Evolutionary conservation across 164 flowering plant genomes (phyloP), one percentile per base, ranked within the genome.

Genomic region (Chimonanthus praecox): DNA sequence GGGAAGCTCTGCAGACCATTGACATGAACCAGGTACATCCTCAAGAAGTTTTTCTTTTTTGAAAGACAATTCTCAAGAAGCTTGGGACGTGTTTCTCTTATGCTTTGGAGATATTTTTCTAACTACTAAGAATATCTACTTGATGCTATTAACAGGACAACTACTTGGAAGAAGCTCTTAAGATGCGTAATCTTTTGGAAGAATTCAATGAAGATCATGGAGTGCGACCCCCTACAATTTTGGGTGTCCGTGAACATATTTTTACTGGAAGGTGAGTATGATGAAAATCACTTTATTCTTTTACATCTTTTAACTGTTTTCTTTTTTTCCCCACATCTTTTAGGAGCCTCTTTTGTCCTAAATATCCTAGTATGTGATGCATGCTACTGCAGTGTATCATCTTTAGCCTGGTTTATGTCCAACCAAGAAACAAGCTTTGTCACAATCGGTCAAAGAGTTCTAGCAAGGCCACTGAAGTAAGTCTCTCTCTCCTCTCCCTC

Each of bases 391-490:
- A 91, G 97, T 54, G 99, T 92, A 1, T 94, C 97, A 9, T 94
- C 99, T 5, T 94, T 92, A 71, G 99, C 98, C 61, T 87, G 96
- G 98, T 94, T 94, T 81, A 94, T 94, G 99, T 94, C 98, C 73
- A 93, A 97, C 62, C 99, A 94, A 80, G 99, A 94, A 75, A 90
- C 84, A 45, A 94, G 96, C 78, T 94, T 94, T 82, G 98, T 91
- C 76, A 94, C 98, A 10, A 78, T 94, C 54, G 98, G 91, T 51
- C 99, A 94, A 82, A 94, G 99, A 44, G 98, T 94, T 20, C 83
- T 94, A 20, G 99, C 99, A 74, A 91, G 91, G 71, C 98, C 97
- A 67, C 78, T 94, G 74, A 94, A 94, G 21, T 20, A 20, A 20
- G 21, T 20, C 33, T 33, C 33, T 33, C 33, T 33, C 33, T 33